Evolutionary conservation across 2,329 filamentous ascomycete genomes (phyloP).

Genomic region (Diaporthe sp.): DNA sequence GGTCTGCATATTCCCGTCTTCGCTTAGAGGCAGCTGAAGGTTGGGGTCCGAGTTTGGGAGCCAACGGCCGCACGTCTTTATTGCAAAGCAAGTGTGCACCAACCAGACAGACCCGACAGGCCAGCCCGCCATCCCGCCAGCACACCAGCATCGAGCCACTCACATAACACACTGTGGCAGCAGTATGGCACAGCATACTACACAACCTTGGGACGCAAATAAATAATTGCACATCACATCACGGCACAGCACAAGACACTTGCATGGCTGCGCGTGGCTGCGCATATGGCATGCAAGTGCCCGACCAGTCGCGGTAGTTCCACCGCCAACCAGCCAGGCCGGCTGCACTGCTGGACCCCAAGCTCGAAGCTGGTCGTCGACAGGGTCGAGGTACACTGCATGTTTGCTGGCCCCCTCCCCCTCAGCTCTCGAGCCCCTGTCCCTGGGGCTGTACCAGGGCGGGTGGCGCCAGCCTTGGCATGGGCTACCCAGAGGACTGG

Average conservation of each 20-base stretch:
- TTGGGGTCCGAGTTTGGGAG: constrained; percentile 16
- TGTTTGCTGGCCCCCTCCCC: neutral
- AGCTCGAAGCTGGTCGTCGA: neutral
- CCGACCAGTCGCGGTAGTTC: constrained; percentile 32
- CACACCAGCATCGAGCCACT: constrained; percentile 13
- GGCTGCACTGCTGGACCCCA: constrained; percentile 4
- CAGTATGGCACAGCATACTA: neutral
- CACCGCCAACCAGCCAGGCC: neutral
- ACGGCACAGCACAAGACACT: constrained; percentile 21
- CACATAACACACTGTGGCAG: neutral
- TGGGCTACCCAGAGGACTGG: constrained; percentile 38
- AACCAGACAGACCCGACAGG: neutral
- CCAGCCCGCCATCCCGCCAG: neutral
- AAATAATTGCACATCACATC: constrained; percentile 5
- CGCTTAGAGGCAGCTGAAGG: constrained; percentile 30
- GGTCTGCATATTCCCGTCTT: constrained; percentile 30
- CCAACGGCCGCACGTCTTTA: constrained; percentile 7
- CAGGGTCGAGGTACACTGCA: neutral
- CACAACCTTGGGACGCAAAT: constrained; percentile 12
- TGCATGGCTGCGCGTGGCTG: constrained; percentile 15
- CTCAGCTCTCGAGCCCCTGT: constrained; percentile 30
- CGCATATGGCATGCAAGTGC: constrained; percentile 8
- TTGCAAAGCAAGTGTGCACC: neutral
- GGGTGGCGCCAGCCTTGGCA: constrained; percentile 35
- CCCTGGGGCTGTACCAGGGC: constrained; percentile 35